phyloP scores from a whole-genome alignment of 768 basidiomycete species.

The Lenzites betulinus region DNA sequence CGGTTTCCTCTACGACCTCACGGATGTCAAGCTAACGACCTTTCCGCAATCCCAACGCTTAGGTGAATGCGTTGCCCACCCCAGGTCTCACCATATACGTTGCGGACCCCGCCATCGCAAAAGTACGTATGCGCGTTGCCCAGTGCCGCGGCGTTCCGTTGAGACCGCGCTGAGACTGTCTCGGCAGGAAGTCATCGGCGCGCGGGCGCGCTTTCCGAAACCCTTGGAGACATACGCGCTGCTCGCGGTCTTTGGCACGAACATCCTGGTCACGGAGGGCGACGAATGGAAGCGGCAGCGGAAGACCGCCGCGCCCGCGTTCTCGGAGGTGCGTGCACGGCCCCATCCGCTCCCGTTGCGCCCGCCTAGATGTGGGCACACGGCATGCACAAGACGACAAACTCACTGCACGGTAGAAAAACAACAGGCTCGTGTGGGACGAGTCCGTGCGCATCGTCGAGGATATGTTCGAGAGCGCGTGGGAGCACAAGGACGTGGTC shows the following conservation, averaged over 20 bases:
- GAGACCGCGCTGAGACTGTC: not conserved
- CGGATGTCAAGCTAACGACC: too few species aligned
- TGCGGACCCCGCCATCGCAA: slow-evolving; percentile 20
- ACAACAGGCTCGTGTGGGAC: slow-evolving; percentile 43
- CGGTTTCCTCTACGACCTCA: too few species aligned
- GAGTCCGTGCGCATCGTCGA: slow-evolving; percentile 36
- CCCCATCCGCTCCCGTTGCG: too few species aligned
- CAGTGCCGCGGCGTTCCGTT: too few species aligned
- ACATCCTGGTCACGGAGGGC: slow-evolving; percentile 66
- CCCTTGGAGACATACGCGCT: slow-evolving; percentile 47
- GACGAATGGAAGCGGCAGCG: slow-evolving; percentile 67
- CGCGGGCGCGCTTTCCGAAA: slow-evolving; percentile 58
- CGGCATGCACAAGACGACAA: too few species aligned
- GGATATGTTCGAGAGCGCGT: slow-evolving; percentile 44
- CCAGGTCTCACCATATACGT: slow-evolving; percentile 6
- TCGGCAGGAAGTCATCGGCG: slow-evolving; percentile 51
- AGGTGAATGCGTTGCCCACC: slow-evolving; percentile 17
- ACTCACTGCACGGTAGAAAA: slow-evolving; percentile 24
- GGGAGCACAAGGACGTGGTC: slow-evolving; percentile 45
- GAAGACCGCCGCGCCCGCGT: slow-evolving; percentile 64
- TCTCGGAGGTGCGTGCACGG: slow-evolving; percentile 56
- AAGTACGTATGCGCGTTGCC: slow-evolving; percentile 1
- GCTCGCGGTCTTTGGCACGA: slow-evolving; percentile 55
- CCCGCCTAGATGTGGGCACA: too few species aligned
- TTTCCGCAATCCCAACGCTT: too few species aligned